phyloP scores from a whole-genome alignment of 768 basidiomycete genomes.

The Tephrocybe sp. region DNA sequence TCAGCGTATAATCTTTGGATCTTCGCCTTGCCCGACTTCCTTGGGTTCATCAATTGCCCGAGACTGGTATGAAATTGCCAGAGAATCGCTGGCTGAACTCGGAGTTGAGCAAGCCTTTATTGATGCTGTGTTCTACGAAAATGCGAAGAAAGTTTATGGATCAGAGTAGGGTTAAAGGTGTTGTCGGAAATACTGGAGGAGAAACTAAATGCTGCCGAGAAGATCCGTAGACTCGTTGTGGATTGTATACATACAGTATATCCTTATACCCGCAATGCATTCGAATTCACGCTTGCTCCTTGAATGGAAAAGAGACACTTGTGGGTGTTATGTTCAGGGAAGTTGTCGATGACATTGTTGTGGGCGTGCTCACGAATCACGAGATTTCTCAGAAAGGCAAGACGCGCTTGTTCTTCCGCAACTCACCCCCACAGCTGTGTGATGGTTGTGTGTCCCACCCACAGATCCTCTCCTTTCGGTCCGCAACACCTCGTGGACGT shows the following conservation, averaged over 20 bases:
- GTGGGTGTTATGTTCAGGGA: background rate
- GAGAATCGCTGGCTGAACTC: conserved; percentile 77
- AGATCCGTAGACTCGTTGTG: background rate
- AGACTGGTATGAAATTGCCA: conserved; percentile 82
- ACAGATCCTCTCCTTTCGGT: background rate
- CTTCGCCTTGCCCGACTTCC: conserved; percentile 60
- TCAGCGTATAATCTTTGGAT: conserved; percentile 81
- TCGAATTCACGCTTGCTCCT: background rate
- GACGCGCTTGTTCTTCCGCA: conserved; percentile 6
- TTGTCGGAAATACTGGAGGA: background rate
- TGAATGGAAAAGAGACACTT: background rate
- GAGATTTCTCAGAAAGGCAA: conserved; percentile 2
- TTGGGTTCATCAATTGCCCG: conserved; percentile 49
- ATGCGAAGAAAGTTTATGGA: conserved; percentile 49
- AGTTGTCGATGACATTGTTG: background rate
- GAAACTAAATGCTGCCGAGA: background rate
- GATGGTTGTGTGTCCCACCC: conserved; percentile 12
- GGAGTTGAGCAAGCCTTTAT: conserved; percentile 77
- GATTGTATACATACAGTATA: no score
- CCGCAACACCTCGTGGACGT: background rate
- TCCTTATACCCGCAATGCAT: background rate
- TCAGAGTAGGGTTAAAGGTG: conserved; percentile 9
- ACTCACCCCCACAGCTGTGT: conserved; percentile 1
- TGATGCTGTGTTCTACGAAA: conserved; percentile 67
- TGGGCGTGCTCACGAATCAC: background rate